Percentiles rank a stretch among this genome's conserved stretches.
These are phyloP conservation scores for Aspergillus japonicus DNA, from an alignment of 2,329 filamentous ascomycete species.

Conservation along the genomic window DNA sequence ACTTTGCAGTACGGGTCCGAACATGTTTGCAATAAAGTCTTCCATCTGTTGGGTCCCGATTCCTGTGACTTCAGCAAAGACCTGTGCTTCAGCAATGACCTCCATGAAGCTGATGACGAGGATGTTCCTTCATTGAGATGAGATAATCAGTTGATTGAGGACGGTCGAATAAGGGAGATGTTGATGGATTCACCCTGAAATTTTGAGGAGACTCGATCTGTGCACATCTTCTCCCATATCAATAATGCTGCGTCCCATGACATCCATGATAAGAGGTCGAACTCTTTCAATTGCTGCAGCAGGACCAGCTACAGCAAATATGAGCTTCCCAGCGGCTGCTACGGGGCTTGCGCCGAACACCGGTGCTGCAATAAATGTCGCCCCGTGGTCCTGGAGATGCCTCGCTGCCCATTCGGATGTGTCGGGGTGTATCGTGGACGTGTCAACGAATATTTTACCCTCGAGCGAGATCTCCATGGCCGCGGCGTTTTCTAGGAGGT, in stretches of 20 bases:
- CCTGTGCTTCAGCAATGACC: conserved; percentile 51
- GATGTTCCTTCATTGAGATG: conserved; percentile 41
- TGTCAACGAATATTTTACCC: conserved; percentile 51
- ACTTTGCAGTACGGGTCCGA: conserved; percentile 17
- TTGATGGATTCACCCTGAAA: conserved; percentile 32
- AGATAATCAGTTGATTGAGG: no score
- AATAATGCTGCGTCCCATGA: conserved; percentile 38
- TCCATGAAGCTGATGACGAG: conserved; percentile 53
- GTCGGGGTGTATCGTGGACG: conserved; percentile 52
- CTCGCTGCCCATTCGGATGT: conserved; percentile 36
- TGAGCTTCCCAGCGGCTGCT: conserved; percentile 47
- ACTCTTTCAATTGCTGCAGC: conserved; percentile 35
- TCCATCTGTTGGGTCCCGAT: conserved; percentile 45
- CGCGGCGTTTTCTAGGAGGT: conserved; percentile 39
- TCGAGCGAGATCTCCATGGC: background rate
- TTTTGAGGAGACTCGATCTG: conserved; percentile 51
- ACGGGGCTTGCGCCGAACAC: conserved; percentile 54
- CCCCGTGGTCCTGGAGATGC: conserved; percentile 30
- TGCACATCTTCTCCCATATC: conserved; percentile 45
- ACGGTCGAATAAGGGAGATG: no score
- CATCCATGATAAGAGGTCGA: conserved; percentile 40
- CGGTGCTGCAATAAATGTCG: conserved; percentile 46
- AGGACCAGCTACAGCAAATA: conserved; percentile 50
- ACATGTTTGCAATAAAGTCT: conserved; percentile 31
- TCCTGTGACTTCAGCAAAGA: conserved; percentile 49